Percentiles rank a stretch among this genome's conserved stretches.
Conservation (phyloP, 164 flowering plant genomes). For the Tetracentron sinense region DNA sequence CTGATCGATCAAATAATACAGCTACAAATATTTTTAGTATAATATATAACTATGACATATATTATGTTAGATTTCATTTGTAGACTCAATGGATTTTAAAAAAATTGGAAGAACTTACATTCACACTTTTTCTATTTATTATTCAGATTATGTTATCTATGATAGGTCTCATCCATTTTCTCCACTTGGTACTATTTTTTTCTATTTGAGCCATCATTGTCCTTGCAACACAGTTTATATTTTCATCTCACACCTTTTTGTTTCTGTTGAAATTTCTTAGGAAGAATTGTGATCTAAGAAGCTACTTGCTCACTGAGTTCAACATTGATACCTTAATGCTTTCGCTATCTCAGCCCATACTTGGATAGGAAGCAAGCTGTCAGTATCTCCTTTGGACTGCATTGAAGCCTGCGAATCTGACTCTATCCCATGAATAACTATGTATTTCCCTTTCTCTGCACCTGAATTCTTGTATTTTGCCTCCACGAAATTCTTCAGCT, state of each 20-base stretch:
- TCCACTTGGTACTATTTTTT: too few relatives aligned
- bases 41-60: too few relatives aligned
- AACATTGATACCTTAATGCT: conserved; percentile 41
- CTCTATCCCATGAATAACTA: conserved; percentile 79
- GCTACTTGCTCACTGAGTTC: background rate
- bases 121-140: too few relatives aligned
- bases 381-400: conserved; percentile 84
- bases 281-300: background rate
- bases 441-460: conserved; percentile 62
- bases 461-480: conserved; percentile 63
- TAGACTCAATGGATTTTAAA: too few relatives aligned
- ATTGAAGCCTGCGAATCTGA: conserved; percentile 81
- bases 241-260: background rate
- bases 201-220: too few relatives aligned
- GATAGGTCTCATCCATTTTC: too few relatives aligned
- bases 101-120: too few relatives aligned
- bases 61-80: too few relatives aligned
- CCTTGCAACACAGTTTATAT: too few relatives aligned
- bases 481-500: conserved; percentile 65
- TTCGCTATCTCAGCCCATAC: conserved; percentile 67
- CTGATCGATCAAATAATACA: too few relatives aligned
- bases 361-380: conserved; percentile 73
- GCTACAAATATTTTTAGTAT: too few relatives aligned
- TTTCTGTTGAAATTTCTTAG: background rate
- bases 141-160: too few relatives aligned